Conservation (phyloP, 129 eudicot genomes). For the Chrysanthemum seticuspe region DNA sequence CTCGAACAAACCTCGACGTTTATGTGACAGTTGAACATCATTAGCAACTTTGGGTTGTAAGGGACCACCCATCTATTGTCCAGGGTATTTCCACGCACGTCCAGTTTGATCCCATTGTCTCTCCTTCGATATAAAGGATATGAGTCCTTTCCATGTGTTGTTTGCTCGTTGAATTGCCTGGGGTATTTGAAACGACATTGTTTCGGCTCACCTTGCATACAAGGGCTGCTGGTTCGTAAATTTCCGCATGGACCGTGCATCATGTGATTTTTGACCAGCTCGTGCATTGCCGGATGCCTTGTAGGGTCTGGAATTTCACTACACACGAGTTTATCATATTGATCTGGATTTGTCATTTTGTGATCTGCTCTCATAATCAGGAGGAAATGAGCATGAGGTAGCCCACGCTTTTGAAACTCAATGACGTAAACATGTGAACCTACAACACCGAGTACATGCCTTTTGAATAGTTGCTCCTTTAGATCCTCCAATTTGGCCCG, state of each 20-base stretch:
- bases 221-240: background rate
- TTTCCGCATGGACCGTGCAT: background rate
- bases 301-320: too few species aligned
- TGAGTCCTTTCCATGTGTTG: background rate
- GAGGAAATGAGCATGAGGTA: background rate
- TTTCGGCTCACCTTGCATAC: slow-evolving; percentile 10
- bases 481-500: background rate
- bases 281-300: too few species aligned
- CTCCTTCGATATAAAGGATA: background rate
- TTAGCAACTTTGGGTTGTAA: background rate
- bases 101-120: too few species aligned
- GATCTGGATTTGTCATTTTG: too few species aligned
- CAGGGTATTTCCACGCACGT: background rate
- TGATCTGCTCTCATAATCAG: background rate
- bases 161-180: background rate
- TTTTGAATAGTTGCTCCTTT: background rate
- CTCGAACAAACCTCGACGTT: background rate
- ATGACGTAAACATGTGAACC: background rate
- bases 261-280: background rate
- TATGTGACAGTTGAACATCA: background rate
- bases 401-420: background rate
- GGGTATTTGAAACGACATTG: background rate
- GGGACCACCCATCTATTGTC: background rate
- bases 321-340: background rate
- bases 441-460: too few species aligned